A percentile compares a stretch with the other conserved stretches of the same genome.
Conservation (phyloP, 345 rosid genomes). For the Salix caprea region DNA sequence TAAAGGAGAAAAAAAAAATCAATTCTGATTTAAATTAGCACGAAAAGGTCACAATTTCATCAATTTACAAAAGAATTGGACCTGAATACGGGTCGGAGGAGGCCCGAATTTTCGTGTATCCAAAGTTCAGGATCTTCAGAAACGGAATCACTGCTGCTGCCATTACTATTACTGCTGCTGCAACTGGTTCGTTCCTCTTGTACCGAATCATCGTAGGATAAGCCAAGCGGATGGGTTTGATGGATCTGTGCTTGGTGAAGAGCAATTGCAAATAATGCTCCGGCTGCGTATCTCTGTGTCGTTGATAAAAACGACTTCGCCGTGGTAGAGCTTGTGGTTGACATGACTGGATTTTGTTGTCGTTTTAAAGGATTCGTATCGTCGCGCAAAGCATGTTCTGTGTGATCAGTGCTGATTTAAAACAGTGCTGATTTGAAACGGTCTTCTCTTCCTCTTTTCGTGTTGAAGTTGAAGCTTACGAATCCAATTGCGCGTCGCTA, state of each 20-base stretch:
- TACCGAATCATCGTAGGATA: slow-evolving; percentile 22
- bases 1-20: background rate
- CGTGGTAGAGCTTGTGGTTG: too few species aligned
- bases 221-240: slow-evolving; percentile 68
- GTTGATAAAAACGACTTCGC: slow-evolving; percentile 50
- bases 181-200: slow-evolving; percentile 40
- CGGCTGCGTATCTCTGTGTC: slow-evolving; percentile 76
- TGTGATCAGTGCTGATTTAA: too few species aligned
- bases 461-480: too few species aligned
- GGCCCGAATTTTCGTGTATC: slow-evolving; percentile 69
- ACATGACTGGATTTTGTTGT: too few species aligned
- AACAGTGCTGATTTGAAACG: too few species aligned
- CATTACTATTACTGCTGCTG: slow-evolving; percentile 39
- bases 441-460: too few species aligned
- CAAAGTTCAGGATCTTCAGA: slow-evolving; percentile 77
- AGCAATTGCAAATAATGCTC: slow-evolving; percentile 72
- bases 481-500: too few species aligned
- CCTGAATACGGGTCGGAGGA: slow-evolving; percentile 89
- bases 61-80: slow-evolving; percentile 7
- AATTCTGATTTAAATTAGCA: background rate
- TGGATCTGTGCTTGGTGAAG: slow-evolving; percentile 85
- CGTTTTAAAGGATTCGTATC: too few species aligned
- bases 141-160: slow-evolving; percentile 62
- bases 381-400: too few species aligned
- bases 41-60: background rate